Evolutionary conservation across 768 basidiomycete species (phyloP).

Genomic region (Termitomyces sp.): DNA sequence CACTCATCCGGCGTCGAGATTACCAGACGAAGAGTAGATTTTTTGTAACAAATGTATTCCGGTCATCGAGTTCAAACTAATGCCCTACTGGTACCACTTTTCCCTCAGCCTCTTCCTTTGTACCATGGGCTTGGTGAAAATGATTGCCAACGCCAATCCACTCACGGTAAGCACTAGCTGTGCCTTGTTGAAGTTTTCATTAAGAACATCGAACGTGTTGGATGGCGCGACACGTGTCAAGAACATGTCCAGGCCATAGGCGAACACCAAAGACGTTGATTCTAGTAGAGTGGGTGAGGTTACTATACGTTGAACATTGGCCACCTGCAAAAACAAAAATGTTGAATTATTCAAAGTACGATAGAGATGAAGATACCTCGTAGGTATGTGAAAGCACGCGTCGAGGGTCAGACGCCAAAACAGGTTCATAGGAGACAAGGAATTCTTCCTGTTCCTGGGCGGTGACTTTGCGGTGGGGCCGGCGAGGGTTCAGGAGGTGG

Average conservation of each 20-base stretch:
- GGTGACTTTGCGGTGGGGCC: conserved; percentile 74
- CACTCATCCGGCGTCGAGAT: conserved; percentile 62
- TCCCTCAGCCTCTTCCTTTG: conserved; percentile 60
- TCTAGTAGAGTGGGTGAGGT: conserved; percentile 86
- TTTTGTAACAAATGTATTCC: conserved; percentile 9
- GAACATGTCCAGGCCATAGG: conserved; percentile 89
- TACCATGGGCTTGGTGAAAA: conserved; percentile 83
- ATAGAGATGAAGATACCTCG: conserved; percentile 25
- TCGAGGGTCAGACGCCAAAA: conserved; percentile 68
- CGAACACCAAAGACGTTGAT: conserved; percentile 86
- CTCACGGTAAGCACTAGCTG: conserved; percentile 83
- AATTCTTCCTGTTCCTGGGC: conserved; percentile 80
- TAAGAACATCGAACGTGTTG: conserved; percentile 89
- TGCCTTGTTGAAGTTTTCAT: conserved; percentile 88
- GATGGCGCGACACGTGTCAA: conserved; percentile 82
- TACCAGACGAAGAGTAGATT: conserved; percentile 34
- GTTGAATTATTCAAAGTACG: background rate
- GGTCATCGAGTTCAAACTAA: background rate
- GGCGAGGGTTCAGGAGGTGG: conserved; percentile 75
- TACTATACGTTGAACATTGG: conserved; percentile 62
- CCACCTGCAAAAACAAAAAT: conserved; percentile 44
- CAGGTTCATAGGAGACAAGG: conserved; percentile 80
- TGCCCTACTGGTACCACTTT: conserved; percentile 59
- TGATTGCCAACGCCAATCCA: conserved; percentile 70
- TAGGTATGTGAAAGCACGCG: conserved; percentile 49